phyloP scores from a whole-genome alignment of 257 asterid genomes.

The Capsicum baccatum region DNA sequence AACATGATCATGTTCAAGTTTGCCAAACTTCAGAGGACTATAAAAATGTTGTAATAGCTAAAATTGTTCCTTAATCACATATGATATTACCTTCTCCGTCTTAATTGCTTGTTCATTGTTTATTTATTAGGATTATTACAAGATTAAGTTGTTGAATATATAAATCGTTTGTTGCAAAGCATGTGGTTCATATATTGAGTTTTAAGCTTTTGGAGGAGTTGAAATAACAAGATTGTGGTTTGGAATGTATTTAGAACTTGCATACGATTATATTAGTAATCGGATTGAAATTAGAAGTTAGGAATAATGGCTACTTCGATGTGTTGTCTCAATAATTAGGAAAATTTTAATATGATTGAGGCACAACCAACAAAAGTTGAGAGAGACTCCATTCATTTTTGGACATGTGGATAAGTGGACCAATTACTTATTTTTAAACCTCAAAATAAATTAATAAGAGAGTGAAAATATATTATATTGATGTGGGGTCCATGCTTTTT shows the following conservation, averaged over 20 bases:
- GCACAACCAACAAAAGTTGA: too few species aligned
- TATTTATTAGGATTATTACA: not conserved
- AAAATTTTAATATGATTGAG: too few species aligned
- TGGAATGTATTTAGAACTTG: not conserved
- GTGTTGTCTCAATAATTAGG: conserved; percentile 18
- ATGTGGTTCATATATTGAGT: too few species aligned
- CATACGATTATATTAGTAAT: not conserved
- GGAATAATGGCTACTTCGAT: not conserved
- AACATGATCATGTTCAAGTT: not conserved
- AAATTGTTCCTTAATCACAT: not conserved
- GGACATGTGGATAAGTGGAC: too few species aligned
- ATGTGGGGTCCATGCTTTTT: too few species aligned
- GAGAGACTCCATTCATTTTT: too few species aligned
- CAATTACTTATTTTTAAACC: too few species aligned
- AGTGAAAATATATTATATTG: too few species aligned
- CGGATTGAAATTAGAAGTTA: not conserved
- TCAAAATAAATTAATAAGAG: too few species aligned
- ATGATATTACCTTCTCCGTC: not conserved
- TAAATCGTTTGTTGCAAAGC: not conserved
- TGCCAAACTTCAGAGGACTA: not conserved
- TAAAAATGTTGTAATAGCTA: not conserved
- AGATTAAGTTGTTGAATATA: not conserved
- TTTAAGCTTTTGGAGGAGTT: too few species aligned
- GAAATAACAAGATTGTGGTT: too few species aligned
- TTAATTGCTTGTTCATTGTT: not conserved